Evolutionary conservation across 192 early-diverging fungal genomes (phyloP).

Genomic region (Backusella circina): DNA sequence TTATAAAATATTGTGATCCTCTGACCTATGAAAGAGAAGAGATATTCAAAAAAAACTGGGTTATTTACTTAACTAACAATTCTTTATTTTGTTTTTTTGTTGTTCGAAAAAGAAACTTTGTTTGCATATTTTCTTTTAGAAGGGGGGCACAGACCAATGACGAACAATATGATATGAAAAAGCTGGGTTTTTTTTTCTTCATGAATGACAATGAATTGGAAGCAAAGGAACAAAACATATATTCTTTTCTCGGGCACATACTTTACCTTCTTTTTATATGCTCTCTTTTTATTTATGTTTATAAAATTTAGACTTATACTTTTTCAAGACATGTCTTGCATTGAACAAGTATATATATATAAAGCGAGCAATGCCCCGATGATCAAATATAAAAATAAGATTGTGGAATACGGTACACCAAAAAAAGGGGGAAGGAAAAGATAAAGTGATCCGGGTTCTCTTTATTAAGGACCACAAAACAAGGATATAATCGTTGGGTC

Average conservation of each 20-base stretch:
- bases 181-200: background rate
- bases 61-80: background rate
- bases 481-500: background rate
- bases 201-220: background rate
- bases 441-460: background rate
- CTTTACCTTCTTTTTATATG: background rate
- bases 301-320: background rate
- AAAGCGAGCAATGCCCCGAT: background rate
- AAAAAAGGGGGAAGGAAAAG: background rate
- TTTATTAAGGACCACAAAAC: background rate
- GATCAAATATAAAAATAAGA: background rate
- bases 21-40: background rate
- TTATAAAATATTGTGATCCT: background rate
- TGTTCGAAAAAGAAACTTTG: background rate
- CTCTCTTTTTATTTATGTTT: background rate
- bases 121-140: background rate
- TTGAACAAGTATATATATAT: background rate
- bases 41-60: background rate
- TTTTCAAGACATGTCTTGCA: background rate
- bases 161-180: background rate
- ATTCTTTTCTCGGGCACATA: background rate
- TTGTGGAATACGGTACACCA: background rate
- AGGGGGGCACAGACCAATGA: background rate
- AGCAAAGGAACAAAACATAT: background rate
- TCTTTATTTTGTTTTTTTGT: background rate